phyloP scores from a whole-genome alignment of 176 grass and related monocot genomes.

The Elaeis guineensis region DNA sequence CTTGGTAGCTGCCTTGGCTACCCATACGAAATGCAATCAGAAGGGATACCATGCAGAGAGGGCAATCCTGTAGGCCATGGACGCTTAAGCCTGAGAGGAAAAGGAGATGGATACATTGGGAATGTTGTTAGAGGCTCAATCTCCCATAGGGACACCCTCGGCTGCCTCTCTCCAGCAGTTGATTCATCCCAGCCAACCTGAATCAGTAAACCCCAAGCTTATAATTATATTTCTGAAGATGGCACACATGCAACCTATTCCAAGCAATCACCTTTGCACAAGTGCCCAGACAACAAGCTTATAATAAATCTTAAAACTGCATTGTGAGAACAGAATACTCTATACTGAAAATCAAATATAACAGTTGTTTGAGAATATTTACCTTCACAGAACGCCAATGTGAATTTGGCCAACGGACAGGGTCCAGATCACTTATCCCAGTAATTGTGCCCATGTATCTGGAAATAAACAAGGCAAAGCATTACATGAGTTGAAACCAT shows the following conservation, averaged over 20 bases:
- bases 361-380: no score
- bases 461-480: conserved; percentile 19
- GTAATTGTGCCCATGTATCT: conserved; percentile 93
- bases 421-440: conserved; percentile 73
- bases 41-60: conserved; percentile 55
- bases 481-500: neutral
- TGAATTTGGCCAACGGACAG: conserved; percentile 72
- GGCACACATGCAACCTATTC: no score
- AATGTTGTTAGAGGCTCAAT: conserved; percentile 77
- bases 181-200: conserved; percentile 89
- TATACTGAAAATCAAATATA: no score
- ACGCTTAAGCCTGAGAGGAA: conserved; percentile 92
- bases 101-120: conserved; percentile 93
- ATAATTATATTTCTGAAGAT: neutral
- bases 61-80: conserved; percentile 92
- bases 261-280: no score
- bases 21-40: conserved; percentile 9
- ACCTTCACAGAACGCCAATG: conserved; percentile 36
- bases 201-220: conserved; percentile 17
- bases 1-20: no score
- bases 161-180: conserved; percentile 61
- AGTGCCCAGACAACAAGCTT: neutral
- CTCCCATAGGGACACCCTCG: conserved; percentile 76
- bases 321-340: no score
- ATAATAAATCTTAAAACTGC: no score